These are phyloP conservation scores for Fusarium tricinctum DNA, from an alignment of 2,329 filamentous ascomycete genomes.

Conservation along the genomic window DNA sequence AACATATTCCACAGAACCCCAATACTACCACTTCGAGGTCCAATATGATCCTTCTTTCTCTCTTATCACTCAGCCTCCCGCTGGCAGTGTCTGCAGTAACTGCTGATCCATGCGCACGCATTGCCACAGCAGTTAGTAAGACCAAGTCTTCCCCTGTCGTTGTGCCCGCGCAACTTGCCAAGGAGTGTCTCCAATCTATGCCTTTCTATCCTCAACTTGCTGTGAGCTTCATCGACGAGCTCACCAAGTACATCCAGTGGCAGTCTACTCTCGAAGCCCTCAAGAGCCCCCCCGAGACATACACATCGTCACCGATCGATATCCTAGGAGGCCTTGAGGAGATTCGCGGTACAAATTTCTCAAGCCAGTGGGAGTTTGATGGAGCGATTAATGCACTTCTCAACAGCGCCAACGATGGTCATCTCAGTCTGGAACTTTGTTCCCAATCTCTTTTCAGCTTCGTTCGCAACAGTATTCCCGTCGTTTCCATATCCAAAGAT, in stretches of 20 bases:
- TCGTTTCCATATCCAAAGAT: conserved; percentile 4
- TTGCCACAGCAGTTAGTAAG: too few relatives aligned
- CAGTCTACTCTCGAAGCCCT: conserved; percentile 34
- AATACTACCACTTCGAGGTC: too few relatives aligned
- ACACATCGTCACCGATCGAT: conserved; percentile 17
- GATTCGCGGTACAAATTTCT: not conserved
- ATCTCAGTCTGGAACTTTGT: not conserved
- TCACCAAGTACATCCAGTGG: conserved; percentile 17
- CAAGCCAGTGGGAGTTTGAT: conserved; percentile 19
- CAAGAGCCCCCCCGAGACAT: conserved; percentile 23
- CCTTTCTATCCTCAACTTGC: conserved; percentile 5
- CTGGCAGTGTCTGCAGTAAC: too few relatives aligned
- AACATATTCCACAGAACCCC: too few relatives aligned
- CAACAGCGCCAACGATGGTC: conserved; percentile 1
- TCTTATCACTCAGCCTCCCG: too few relatives aligned
- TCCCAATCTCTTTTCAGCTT: not conserved
- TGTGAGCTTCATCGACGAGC: not conserved
- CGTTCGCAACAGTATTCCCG: not conserved
- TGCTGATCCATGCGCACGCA: too few relatives aligned
- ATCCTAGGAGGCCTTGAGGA: conserved; percentile 17
- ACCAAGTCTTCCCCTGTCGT: too few relatives aligned
- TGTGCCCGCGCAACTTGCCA: conserved; percentile 1
- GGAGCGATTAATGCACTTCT: conserved; percentile 10
- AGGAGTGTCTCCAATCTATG: conserved; percentile 11
- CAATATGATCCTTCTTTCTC: too few relatives aligned